Base-by-base conservation (phyloP, 2,329 filamentous ascomycete species). In the Microdochium trichocladiopsis region DNA sequence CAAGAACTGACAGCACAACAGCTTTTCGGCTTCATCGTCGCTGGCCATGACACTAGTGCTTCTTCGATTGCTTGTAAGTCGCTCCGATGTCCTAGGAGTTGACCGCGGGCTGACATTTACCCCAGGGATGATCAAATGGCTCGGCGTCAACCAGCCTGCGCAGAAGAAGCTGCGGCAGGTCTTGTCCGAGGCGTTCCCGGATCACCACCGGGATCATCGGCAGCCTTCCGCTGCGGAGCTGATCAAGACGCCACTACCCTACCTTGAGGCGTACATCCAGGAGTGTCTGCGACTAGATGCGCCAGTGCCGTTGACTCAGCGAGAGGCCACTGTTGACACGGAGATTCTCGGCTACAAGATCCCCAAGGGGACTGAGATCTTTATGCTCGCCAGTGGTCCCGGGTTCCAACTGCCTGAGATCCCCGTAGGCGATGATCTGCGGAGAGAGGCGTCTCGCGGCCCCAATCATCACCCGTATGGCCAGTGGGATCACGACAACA, bases 231-330 rank as follows among this genome's bases (percentile, higher is more conserved):
- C 50, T 2, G 37, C 47, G 2, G 57, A 60, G 16, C 45, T 60
- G 14, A 54, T 47, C 33, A 59, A 59, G 23, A 55, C 41, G 2
- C 41, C 25, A 0, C 51, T 95, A 64, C 85, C 87, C 2, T 95
- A 93, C 66, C 80, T 94, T 47, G 83, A 88, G 63, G 90, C 90
- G 28, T 82, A 95, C 22, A 85, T 86, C 65, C 86, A 80, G 62
- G 91, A 96, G 69, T 78, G 86, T 12, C 78, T 95, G 45, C 87
- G 91, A 50, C 79, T 87, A 63, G 84, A 81, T 67, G 73, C 86
- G 1, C 87, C 90, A 0, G 87, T 92, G 0, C 83, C 87, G 0
- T 62, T 87, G 25, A 92, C 88, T 0, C 64, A 87, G 52, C 87
- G 91, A 56, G 74, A 84, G 56, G 77, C 89, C 0, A 74, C 72